Conservation (phyloP, 2,329 filamentous ascomycete genomes). For the Periconia sp. region DNA sequence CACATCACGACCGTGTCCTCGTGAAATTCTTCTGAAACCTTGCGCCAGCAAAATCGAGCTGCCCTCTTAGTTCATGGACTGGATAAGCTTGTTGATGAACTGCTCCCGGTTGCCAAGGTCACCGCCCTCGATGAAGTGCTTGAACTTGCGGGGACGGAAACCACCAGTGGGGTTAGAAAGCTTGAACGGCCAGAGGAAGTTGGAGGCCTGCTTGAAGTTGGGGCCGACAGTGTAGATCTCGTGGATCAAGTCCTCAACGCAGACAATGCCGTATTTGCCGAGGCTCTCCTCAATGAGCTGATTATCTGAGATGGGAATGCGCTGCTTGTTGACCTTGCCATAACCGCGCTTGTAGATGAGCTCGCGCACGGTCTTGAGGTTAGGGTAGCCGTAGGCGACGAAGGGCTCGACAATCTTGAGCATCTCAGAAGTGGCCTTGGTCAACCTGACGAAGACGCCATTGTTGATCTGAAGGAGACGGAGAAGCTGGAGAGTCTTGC, state of each 20-base stretch:
- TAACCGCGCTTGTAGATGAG: slow-evolving; percentile 98
- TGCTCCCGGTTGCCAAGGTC: slow-evolving; percentile 99
- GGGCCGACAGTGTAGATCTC: slow-evolving; percentile 97
- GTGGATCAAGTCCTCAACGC: slow-evolving; percentile 98
- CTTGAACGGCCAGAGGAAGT: slow-evolving; percentile 99
- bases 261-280: slow-evolving; percentile 93
- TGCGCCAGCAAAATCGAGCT: slow-evolving; percentile 32
- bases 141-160: slow-evolving; percentile 97
- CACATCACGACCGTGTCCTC: no score
- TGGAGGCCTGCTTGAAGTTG: slow-evolving; percentile 98
- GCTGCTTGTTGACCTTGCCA: slow-evolving; percentile 99
- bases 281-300: slow-evolving; percentile 95
- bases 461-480: slow-evolving; percentile 99
- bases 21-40: no score
- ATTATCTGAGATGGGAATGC: slow-evolving; percentile 95
- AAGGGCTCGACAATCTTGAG: slow-evolving; percentile 97
- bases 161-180: slow-evolving; percentile 97
- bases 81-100: slow-evolving; percentile 94
- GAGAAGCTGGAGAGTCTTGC: slow-evolving; percentile 99
- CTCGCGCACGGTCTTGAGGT: slow-evolving; percentile 98
- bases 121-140: slow-evolving; percentile 99
- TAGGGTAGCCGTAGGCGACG: slow-evolving; percentile 99
- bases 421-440: slow-evolving; percentile 98
- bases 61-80: slow-evolving; percentile 90
- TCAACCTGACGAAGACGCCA: slow-evolving; percentile 95